Evolutionary conservation across 208 protist species (phyloP).

Genomic region (Trypanosoma platydactyli): DNA sequence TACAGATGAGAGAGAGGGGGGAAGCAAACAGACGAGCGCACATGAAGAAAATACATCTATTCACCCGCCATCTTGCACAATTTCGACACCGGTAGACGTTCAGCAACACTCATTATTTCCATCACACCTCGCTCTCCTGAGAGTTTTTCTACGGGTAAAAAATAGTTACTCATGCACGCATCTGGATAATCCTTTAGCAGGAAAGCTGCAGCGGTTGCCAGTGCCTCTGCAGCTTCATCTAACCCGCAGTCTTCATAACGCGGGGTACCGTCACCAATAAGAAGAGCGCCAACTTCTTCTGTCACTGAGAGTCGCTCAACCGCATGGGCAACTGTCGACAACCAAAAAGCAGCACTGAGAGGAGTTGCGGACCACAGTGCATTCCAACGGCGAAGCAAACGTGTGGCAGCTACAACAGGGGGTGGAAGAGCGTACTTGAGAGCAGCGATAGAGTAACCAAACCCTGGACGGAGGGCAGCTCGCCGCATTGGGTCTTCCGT

Average conservation of each 20-base stretch:
- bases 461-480: constrained; percentile 43
- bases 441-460: constrained; percentile 58
- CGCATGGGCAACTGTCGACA: constrained; percentile 55
- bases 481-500: constrained; percentile 34
- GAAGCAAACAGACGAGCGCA: constrained; percentile 7
- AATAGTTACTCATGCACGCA: constrained; percentile 32
- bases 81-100: constrained; percentile 10
- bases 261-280: neutral
- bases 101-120: constrained; percentile 9
- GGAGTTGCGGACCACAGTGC: neutral
- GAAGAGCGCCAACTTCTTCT: neutral
- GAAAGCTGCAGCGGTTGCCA: constrained; percentile 11
- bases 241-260: neutral
- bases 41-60: constrained; percentile 1
- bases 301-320: constrained; percentile 15
- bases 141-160: constrained; percentile 35
- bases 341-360: constrained; percentile 54
- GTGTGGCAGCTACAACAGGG: constrained; percentile 36
- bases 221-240: constrained; percentile 6
- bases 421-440: constrained; percentile 48
- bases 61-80: neutral
- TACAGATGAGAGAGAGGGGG: neutral
- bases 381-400: constrained; percentile 45
- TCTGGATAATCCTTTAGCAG: constrained; percentile 8
- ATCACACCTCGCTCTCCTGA: constrained; percentile 22